Evolutionary conservation across 1,284 basidiomycete genomes (phyloP), one percentile per base, ranked within the genome.

Genomic region (Melanopsichium pennsylvanicum): DNA sequence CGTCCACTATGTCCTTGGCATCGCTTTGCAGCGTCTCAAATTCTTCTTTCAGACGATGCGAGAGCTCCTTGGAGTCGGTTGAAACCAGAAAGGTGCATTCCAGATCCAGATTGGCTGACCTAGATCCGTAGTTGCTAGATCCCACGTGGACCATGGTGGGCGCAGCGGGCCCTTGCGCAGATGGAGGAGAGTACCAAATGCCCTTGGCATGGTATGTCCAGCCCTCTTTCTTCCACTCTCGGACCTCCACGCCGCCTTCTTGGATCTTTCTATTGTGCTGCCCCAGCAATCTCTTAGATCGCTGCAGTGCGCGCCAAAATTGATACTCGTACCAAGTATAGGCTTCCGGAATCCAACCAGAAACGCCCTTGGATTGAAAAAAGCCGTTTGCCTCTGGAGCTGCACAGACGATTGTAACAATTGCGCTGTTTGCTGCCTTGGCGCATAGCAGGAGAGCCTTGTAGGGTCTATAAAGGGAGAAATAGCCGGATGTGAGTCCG

Each of bases 201-300:
- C 94, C 95, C 86, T 97, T 98, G 26, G 93, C 91, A 77, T 99
- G 95, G 83, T 98, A 99, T 0, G 95, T 98, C 96, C 96, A 99
- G 0, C 89, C 92, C n/a, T 86, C 82, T 66, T 86, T 87, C 75
- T 88, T 86, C 95, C 95, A 97, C 81, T 97, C 93, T 57, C 85
- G 85, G 55, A 98, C 84, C 58, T 88, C 84, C 18, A 97, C 86
- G 0, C 78, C 12, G 23, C 76, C 52, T 29, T 51, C 39, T 10
- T 55, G 37, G 8, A 11, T 22, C 49, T 43, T 50, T 44, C 69
- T 57, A 8, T 37, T 46, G 9, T 27, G 47, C 40, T 46, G 62
- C 59, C 31, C 72, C 69, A 49, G 81, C 68, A 85, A 82, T 80
- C 57, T 87, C 82, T 60, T 52, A 7, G 22, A 40, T 4, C 61